phyloP scores from a whole-genome alignment of 148 eudicot species.

The Amaranthus cruentus region DNA sequence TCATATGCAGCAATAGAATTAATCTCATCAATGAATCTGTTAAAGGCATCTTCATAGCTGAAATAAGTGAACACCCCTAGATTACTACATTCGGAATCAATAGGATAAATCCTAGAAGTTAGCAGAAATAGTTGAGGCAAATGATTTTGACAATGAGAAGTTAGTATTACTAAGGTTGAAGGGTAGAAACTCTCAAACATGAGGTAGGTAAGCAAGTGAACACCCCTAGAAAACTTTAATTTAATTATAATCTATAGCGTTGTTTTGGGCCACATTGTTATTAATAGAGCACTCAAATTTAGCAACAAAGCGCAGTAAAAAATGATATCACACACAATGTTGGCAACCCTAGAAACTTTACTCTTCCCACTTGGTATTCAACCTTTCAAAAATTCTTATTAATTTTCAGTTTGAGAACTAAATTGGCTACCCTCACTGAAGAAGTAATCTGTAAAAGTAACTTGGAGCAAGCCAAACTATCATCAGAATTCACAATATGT shows the following conservation, averaged over 20 bases:
- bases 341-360: not conserved
- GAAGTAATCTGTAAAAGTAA: not conserved
- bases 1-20: slow-evolving; percentile 87
- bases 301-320: too few relatives aligned
- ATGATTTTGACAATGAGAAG: not conserved
- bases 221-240: not conserved
- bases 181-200: not conserved
- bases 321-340: slow-evolving; percentile 1
- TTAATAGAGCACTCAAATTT: not conserved
- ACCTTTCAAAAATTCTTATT: not conserved
- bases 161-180: not conserved
- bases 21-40: slow-evolving; percentile 75
- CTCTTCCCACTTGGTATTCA: not conserved
- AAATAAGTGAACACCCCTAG: not conserved
- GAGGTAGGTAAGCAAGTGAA: not conserved
- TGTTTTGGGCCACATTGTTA: not conserved
- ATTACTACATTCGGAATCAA: too few relatives aligned
- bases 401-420: not conserved
- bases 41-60: slow-evolving; percentile 88
- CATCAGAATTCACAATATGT: not conserved
- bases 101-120: not conserved
- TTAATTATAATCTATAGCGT: not conserved
- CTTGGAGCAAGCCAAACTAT: not conserved
- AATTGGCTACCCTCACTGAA: not conserved
- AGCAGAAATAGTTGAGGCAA: not conserved